A percentile compares a stretch with the other conserved stretches of the same genome.
Evolutionary conservation across 805 yeast species (phyloP).

Genomic region (Nadsonia fulvescens): DNA sequence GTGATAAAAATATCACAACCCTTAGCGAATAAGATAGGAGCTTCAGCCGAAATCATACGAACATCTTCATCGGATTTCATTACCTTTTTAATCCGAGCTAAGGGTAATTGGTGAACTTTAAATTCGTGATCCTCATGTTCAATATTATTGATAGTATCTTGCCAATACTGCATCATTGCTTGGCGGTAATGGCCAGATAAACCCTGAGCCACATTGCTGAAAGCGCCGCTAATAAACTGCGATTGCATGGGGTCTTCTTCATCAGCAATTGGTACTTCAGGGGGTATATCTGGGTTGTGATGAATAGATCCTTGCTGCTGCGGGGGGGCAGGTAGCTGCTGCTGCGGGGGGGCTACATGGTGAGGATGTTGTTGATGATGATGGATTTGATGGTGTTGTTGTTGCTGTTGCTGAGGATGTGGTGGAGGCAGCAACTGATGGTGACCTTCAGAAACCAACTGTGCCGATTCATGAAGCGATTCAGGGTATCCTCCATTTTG

Average conservation of each 20-base stretch:
- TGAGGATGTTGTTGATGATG: too few species aligned
- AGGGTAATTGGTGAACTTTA: constrained; percentile 83
- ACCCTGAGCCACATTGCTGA: constrained; percentile 86
- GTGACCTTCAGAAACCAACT: neutral
- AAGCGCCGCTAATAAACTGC: constrained; percentile 35
- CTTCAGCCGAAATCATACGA: constrained; percentile 94
- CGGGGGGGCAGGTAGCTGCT: too few species aligned
- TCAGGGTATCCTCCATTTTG: too few species aligned
- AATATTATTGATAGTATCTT: constrained; percentile 77
- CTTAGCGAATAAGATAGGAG: constrained; percentile 91
- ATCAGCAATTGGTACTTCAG: constrained; percentile 1
- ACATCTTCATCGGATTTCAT: constrained; percentile 98
- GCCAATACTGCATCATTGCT: constrained; percentile 94
- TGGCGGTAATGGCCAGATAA: constrained; percentile 64
- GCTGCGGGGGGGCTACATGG: too few species aligned
- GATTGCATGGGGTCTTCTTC: neutral
- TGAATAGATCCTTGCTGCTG: too few species aligned
- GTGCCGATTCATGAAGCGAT: too few species aligned
- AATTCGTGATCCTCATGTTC: constrained; percentile 60
- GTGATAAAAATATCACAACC: constrained; percentile 96
- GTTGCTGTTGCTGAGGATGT: neutral
- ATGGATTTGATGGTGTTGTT: neutral
- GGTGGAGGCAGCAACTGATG: neutral
- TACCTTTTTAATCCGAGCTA: constrained; percentile 90
- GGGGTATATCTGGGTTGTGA: too few species aligned